Conservation (phyloP, 164 flowering plant species). For the Aristolochia contorta region DNA sequence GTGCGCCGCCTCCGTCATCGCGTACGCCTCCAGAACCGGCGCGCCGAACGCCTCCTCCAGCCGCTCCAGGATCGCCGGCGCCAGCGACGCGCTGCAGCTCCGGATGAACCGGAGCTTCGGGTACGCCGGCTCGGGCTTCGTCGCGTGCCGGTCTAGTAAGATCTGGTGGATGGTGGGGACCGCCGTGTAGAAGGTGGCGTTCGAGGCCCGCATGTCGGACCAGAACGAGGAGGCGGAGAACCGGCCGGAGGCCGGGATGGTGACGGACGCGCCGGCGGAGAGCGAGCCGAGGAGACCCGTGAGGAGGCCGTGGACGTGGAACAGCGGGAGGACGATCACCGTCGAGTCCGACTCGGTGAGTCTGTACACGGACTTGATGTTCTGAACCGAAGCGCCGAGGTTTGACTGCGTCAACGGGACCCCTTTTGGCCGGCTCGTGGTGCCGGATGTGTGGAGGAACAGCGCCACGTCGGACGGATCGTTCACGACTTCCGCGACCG, state of each 20-base stretch:
- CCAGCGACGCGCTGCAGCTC: slow-evolving; percentile 84
- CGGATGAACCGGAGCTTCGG: slow-evolving; percentile 82
- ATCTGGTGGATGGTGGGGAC: slow-evolving; percentile 97
- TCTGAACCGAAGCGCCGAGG: slow-evolving; percentile 53
- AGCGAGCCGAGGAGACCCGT: slow-evolving; percentile 69
- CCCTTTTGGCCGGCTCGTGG: slow-evolving; percentile 94
- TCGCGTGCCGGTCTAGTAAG: slow-evolving; percentile 65
- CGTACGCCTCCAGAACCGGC: slow-evolving; percentile 91
- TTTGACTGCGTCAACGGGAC: slow-evolving; percentile 82
- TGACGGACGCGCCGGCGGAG: slow-evolving; percentile 62
- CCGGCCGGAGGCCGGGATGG: slow-evolving; percentile 78
- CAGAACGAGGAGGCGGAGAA: slow-evolving; percentile 93
- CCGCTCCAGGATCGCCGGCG: slow-evolving; percentile 52
- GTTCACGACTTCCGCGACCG: slow-evolving; percentile 17
- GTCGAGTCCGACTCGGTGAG: slow-evolving; percentile 74
- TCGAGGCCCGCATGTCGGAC: slow-evolving; percentile 54
- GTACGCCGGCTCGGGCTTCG: slow-evolving; percentile 48
- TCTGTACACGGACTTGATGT: slow-evolving; percentile 65
- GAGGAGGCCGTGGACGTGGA: slow-evolving; percentile 85
- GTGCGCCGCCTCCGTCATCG: slow-evolving; percentile 77
- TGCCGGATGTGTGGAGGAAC: slow-evolving; percentile 95
- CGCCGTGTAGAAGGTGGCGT: slow-evolving; percentile 94
- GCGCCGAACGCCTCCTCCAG: slow-evolving; percentile 76
- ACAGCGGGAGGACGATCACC: slow-evolving; percentile 78
- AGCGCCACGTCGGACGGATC: slow-evolving; percentile 71